Conservation (phyloP, 495 filamentous ascomycete genomes). For the Bombardia bombarda region DNA sequence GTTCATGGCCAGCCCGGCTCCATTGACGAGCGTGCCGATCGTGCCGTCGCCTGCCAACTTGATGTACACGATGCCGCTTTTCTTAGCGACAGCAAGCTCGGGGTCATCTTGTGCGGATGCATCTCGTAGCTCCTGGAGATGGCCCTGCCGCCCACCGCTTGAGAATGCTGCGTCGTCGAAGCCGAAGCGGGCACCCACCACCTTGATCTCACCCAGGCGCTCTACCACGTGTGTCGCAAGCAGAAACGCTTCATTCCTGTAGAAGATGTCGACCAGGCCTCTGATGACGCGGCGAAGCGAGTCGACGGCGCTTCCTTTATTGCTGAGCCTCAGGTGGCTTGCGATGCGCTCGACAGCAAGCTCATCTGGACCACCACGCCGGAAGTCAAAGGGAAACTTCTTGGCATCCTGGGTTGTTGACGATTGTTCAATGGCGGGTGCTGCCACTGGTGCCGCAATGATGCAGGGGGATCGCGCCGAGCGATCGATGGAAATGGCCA, state of each 20-base stretch:
- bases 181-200: conserved; percentile 45
- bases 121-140: conserved; percentile 53
- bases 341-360: conserved; percentile 41
- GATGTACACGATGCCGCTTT: conserved; percentile 67
- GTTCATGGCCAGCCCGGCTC: conserved; percentile 89
- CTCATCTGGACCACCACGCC: conserved; percentile 33
- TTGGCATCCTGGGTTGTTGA: conserved; percentile 25
- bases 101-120: conserved; percentile 42
- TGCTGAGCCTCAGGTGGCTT: conserved; percentile 12
- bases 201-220: conserved; percentile 32
- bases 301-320: conserved; percentile 12
- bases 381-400: conserved; percentile 58
- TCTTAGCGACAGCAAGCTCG: conserved; percentile 60
- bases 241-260: conserved; percentile 58
- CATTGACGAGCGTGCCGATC: conserved; percentile 76
- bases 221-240: conserved; percentile 43
- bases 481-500: conserved; percentile 62
- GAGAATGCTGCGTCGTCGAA: conserved; percentile 77
- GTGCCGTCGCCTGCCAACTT: conserved; percentile 44
- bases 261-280: conserved; percentile 52
- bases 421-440: conserved; percentile 19
- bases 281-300: conserved; percentile 44
- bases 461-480: conserved; percentile 57
- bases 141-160: conserved; percentile 54
- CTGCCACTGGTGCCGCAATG: conserved; percentile 43